Evolutionary conservation across 805 yeast species (phyloP), one percentile per base, ranked within the genome.

Genomic region (Candida insectalens): DNA sequence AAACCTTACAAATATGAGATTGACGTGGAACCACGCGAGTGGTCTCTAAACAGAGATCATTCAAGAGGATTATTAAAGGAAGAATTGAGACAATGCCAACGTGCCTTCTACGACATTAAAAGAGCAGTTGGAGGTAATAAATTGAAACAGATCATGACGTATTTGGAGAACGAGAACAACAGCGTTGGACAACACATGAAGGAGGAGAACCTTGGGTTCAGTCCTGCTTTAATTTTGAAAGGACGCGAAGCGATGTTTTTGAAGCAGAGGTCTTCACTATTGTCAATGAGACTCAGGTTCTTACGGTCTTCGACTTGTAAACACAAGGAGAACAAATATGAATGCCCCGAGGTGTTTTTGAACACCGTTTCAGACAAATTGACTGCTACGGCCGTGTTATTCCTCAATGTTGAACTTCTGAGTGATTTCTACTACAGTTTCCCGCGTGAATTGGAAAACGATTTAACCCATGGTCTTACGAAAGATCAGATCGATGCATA

Each of bases 1-100:
- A 92, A 92, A 55, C 99, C 99, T 2, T 92, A 81, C 63, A 92
- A 92, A 60, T 92, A 89, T 55, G 99, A 92, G 51, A 88, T 92
- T 39, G 99, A 92, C 50, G 74, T 92, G 32, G 97, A 92, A 51
- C 95, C 88, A 46, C 68, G 96, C 26, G 99, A 92, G 55, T 92
- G 99, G 99, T 60, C 63, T 20, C 51, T 69, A 6, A 78, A 95
- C 25, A 74, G 83, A 39, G 94, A 83, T 21, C 94, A 83, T 50
- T 71, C 96, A 0, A 70, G 75, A 9, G 62, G 60, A 16, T 56
- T 92, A 36, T 55, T 92, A 36, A 79, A 77, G 47, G 96, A 92
- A 53, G 99, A 92, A 57, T 57, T 84, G 38, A 65, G 73, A 31
- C 96, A 88, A 56, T 87, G 95, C 52, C 78, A 77, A 36, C 69